phyloP scores from a whole-genome alignment of 768 basidiomycete genomes.

The Psilocybe cubensis region DNA sequence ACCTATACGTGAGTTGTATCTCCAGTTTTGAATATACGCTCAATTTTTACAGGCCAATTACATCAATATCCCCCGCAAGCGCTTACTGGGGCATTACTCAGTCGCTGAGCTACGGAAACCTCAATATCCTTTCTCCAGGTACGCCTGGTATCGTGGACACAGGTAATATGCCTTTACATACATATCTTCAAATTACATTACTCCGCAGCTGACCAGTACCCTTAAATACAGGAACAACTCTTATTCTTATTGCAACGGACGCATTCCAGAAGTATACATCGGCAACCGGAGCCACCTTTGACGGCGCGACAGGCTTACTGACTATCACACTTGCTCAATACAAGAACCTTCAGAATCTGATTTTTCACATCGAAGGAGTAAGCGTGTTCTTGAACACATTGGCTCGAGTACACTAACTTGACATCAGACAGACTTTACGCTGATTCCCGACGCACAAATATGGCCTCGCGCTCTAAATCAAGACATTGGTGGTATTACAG shows the following conservation, averaged over 20 bases:
- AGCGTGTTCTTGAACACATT: constrained; percentile 18
- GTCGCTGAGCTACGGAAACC: constrained; percentile 49
- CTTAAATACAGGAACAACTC: constrained; percentile 52
- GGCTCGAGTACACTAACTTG: background rate
- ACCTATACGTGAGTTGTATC: constrained; percentile 1
- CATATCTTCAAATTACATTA: background rate
- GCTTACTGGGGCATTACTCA: constrained; percentile 64
- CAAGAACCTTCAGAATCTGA: constrained; percentile 49
- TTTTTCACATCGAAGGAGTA: constrained; percentile 56
- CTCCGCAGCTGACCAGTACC: no score
- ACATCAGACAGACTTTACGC: background rate
- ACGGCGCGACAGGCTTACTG: constrained; percentile 49
- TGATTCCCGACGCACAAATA: constrained; percentile 54
- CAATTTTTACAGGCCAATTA: constrained; percentile 41
- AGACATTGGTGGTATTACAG: constrained; percentile 54
- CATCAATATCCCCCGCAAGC: constrained; percentile 42
- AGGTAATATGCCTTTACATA: constrained; percentile 27
- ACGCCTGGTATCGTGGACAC: constrained; percentile 65
- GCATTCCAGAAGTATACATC: constrained; percentile 44
- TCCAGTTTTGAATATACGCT: background rate
- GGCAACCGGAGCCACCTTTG: constrained; percentile 46
- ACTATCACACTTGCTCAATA: constrained; percentile 53
- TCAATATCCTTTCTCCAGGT: constrained; percentile 38
- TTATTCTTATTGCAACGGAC: constrained; percentile 48
- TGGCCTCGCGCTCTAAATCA: constrained; percentile 66